Evolutionary conservation across 768 basidiomycete species (phyloP).

Genomic region (Tephrocybe rancida): DNA sequence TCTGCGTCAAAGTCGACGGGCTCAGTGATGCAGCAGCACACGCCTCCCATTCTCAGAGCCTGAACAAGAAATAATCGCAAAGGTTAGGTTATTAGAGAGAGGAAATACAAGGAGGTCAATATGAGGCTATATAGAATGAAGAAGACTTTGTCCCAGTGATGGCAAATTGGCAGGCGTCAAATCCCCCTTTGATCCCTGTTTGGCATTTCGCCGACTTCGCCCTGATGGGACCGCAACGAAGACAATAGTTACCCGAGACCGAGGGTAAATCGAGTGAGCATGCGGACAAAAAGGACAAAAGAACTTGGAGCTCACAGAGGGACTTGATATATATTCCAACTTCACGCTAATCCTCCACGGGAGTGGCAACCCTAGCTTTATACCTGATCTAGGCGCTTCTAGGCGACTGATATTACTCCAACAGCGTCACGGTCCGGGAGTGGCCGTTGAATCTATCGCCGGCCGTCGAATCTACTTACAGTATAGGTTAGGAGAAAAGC

Average conservation of each 20-base stretch:
- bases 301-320: neutral
- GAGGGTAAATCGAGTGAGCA: conserved; percentile 14
- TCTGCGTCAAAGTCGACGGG: conserved; percentile 86
- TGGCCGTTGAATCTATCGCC: neutral
- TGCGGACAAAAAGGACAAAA: conserved; percentile 22
- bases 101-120: conserved; percentile 40
- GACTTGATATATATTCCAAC: neutral
- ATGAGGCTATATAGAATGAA: conserved; percentile 24
- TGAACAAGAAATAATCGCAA: conserved; percentile 27
- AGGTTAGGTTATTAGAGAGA: conserved; percentile 34
- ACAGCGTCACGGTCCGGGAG: neutral
- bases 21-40: conserved; percentile 62
- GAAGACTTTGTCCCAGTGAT: conserved; percentile 21
- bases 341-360: conserved; percentile 2
- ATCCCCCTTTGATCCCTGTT: conserved; percentile 27
- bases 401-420: neutral
- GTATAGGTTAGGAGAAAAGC: too few species aligned
- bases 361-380: neutral
- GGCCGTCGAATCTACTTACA: neutral
- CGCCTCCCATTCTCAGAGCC: conserved; percentile 55
- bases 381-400: neutral
- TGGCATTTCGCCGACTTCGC: conserved; percentile 11
- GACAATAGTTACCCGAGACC: conserved; percentile 15
- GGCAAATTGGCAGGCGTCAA: conserved; percentile 15
- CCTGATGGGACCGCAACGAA: conserved; percentile 8